Evolutionary conservation across 2,329 filamentous ascomycete genomes (phyloP).

Genomic region (Huntiella abstrusa): DNA sequence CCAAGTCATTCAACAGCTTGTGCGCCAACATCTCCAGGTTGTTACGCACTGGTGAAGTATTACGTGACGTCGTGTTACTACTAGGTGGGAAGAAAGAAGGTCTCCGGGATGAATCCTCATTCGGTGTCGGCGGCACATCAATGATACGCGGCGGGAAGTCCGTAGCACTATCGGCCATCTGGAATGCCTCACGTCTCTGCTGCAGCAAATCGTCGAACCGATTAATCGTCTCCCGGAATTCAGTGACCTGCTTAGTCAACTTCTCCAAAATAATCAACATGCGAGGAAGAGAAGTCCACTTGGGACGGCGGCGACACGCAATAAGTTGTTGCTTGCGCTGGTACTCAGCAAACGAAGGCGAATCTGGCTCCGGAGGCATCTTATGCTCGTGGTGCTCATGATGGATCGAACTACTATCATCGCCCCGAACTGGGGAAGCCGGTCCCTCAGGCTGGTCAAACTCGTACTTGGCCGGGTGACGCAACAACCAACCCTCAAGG

Average conservation of each 20-base stretch:
- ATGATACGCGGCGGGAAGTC: slow-evolving; percentile 17
- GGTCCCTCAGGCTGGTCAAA: slow-evolving; percentile 27
- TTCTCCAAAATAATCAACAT: slow-evolving; percentile 39
- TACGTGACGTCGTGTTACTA: slow-evolving; percentile 24
- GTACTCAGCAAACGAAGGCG: slow-evolving; percentile 22
- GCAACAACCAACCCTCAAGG: slow-evolving; percentile 77
- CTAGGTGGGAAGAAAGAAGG: slow-evolving; percentile 16
- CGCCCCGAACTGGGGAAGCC: slow-evolving; percentile 18
- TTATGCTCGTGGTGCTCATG: slow-evolving; percentile 13
- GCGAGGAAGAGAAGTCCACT: slow-evolving; percentile 33
- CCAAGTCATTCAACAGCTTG: slow-evolving; percentile 39
- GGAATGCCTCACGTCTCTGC: slow-evolving; percentile 44
- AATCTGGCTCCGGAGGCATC: slow-evolving; percentile 23
- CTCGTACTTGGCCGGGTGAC: slow-evolving; percentile 45
- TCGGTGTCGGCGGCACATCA: slow-evolving; percentile 11
- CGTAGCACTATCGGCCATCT: slow-evolving; percentile 34
- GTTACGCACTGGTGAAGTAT: slow-evolving; percentile 31
- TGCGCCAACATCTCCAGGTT: slow-evolving; percentile 43
- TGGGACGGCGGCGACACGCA: slow-evolving; percentile 31
- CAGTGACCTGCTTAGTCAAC: slow-evolving; percentile 41
- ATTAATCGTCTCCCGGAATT: slow-evolving; percentile 44
- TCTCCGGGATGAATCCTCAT: slow-evolving; percentile 11
- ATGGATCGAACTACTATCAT: slow-evolving; percentile 16
- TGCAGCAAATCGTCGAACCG: slow-evolving; percentile 56
- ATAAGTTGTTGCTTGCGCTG: slow-evolving; percentile 14